Evolutionary conservation across 768 basidiomycete genomes (phyloP).

Genomic region (Russula griseocarnosa): DNA sequence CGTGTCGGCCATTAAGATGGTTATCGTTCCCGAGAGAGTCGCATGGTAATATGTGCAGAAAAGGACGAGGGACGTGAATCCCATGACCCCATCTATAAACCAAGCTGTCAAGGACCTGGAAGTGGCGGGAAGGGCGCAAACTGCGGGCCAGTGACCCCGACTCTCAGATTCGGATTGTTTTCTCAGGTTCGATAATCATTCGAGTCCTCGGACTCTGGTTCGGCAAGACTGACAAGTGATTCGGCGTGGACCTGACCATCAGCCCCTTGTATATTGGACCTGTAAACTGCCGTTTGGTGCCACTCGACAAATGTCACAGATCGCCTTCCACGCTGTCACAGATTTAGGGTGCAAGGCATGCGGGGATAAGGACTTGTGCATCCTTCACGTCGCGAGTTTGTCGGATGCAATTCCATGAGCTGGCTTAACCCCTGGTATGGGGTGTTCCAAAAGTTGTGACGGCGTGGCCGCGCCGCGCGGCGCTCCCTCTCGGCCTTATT

Average conservation of each 20-base stretch:
- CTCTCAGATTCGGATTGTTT: not conserved
- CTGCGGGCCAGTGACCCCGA: not conserved
- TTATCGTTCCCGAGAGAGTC: not conserved
- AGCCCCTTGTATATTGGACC: not conserved
- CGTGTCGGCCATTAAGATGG: not conserved
- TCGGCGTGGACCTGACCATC: not conserved
- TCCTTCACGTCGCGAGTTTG: not conserved
- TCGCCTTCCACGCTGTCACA: not conserved
- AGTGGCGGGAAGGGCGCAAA: not conserved
- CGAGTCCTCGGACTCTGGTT: not conserved
- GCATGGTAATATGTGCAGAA: slow-evolving; percentile 1
- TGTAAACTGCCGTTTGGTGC: not conserved
- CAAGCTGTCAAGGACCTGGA: not conserved
- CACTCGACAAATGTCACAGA: too few relatives aligned
- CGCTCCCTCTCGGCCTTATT: not conserved
- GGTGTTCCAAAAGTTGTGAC: not conserved
- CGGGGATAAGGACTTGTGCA: not conserved
- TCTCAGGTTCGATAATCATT: not conserved
- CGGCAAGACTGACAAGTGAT: not conserved
- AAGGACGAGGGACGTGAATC: not conserved
- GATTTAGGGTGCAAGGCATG: not conserved
- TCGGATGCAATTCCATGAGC: not conserved
- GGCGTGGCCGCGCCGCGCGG: not conserved
- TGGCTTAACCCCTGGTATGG: slow-evolving; percentile 10
- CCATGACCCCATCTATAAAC: not conserved